Evolutionary conservation across 2,329 filamentous ascomycete genomes (phyloP).

Genomic region (Drechslera avenae): DNA sequence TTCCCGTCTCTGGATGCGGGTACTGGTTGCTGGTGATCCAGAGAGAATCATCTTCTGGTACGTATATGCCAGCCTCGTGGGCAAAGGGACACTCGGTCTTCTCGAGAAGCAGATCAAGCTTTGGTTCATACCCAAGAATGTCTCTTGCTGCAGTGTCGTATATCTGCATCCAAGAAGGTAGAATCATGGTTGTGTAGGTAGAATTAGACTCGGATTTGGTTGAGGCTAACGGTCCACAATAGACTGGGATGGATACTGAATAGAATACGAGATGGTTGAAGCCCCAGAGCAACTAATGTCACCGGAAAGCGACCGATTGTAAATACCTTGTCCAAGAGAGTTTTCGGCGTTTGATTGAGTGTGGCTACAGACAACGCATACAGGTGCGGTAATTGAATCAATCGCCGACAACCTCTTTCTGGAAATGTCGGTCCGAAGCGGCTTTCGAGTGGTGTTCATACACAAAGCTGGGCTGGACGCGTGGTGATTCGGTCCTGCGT

Average conservation of each 20-base stretch:
- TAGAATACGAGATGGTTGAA: background rate
- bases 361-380: background rate
- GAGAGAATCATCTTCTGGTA: slow-evolving; percentile 37
- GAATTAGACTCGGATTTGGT: background rate
- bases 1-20: slow-evolving; percentile 14
- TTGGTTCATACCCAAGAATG: slow-evolving; percentile 11
- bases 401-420: background rate
- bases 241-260: background rate
- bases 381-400: background rate
- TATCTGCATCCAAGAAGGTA: slow-evolving; percentile 9
- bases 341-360: background rate
- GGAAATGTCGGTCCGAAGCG: background rate
- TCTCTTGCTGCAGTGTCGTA: slow-evolving; percentile 13
- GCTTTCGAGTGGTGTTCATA: background rate
- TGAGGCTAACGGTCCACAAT: background rate
- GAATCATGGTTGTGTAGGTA: background rate
- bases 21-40: slow-evolving; percentile 50
- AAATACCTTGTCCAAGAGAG: background rate
- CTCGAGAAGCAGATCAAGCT: slow-evolving; percentile 19
- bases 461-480: background rate
- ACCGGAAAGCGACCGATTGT: background rate
- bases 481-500: slow-evolving; percentile 3
- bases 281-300: background rate
- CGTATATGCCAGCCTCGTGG: slow-evolving; percentile 55
- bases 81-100: slow-evolving; percentile 70